Evolutionary conservation across 139 green algal genomes (phyloP), one percentile per base, ranked within the genome.

Genomic region (Coccomyxa sp.): DNA sequence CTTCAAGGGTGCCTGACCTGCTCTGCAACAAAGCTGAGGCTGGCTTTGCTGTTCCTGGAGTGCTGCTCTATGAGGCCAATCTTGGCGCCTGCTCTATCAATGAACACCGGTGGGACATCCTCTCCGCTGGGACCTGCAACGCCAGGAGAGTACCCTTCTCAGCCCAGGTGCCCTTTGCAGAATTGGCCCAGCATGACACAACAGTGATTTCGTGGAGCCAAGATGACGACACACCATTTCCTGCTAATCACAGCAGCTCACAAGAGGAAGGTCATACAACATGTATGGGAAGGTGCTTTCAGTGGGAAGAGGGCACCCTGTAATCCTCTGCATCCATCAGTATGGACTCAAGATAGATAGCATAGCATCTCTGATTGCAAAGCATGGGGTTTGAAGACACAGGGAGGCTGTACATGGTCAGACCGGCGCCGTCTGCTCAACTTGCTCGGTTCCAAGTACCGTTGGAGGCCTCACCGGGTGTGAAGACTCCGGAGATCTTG

Each of bases 401-500:
- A n/a, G n/a, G n/a, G n/a, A n/a, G n/a, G n/a, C n/a, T n/a, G n/a
- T n/a, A n/a, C n/a, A n/a, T n/a, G n/a, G n/a, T n/a, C n/a, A n/a
- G n/a, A n/a, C n/a, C n/a, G n/a, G n/a, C n/a, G n/a, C n/a, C n/a
- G n/a, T n/a, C n/a, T n/a, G n/a, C n/a, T n/a, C n/a, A n/a, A n/a
- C n/a, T n/a, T n/a, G n/a, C n/a, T n/a, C n/a, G 5, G 3, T 64
- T 7, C 50, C 50, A 7, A 22, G 44, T 10, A 14, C 44, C 44
- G 14, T 7, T 55, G 33, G 33, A 24, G n/a, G n/a, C 3, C 70
- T 33, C 55, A 86, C 92, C 90, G 22, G 86, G 84, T 0, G 89
- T 94, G 84, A 98, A 98, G 29, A 97, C 89, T 16, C 90, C 87
- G 3, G 88, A 95, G n/a, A 94, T 83, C 89, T 97, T 98, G 84